Evolutionary conservation across 2,329 filamentous ascomycete genomes (phyloP), one percentile per base, ranked within the genome.

Genomic region (Gliomastix tumulicola): DNA sequence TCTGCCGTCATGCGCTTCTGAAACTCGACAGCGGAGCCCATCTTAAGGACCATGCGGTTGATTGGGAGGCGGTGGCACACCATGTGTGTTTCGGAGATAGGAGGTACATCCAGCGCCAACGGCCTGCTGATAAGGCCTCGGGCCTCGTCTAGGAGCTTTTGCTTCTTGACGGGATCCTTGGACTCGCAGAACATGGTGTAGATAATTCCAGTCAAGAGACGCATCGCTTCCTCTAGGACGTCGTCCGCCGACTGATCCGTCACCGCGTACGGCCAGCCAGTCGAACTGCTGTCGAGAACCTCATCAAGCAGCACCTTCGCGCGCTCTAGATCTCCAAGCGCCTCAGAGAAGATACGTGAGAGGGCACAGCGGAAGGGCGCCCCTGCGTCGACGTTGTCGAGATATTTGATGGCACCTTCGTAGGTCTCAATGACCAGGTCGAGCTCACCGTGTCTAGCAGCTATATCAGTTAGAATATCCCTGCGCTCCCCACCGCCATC

Each of bases 371-470:
- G 49, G 0, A 55, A 21, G 6, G 52, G 53, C 1, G 45, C 43
- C 3, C 40, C 43, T 2, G 49, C 49, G 3, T 51, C 42, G 2
- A 55, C 43, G 17, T 53, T 53, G 2, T 55, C 52, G 6, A 55
- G 35, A 9, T 47, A 49, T 2, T 28, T 19, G 4, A 52, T 49
- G 1, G 41, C 41, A 6, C 51, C 45, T 16, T 49, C n/a, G 10
- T 53, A 54, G 2, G 47, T 36, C 3, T 46, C 32, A 7, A 49
- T 32, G 2, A 54, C 32, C 3, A 53, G 54, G 1, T 44, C 45
- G 0, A 37, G 30, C 12, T 54, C 50, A 2, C 42, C 42, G 3
- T 45, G 42, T 6, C 44, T 23, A 0, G 35, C 38, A 3, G 51
- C 50, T 2, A 45, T 40, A 2, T 44, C 39, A 7, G 44, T 38